Evolutionary conservation across 495 filamentous ascomycete genomes (phyloP).

Genomic region (Penicillium cinerascens): DNA sequence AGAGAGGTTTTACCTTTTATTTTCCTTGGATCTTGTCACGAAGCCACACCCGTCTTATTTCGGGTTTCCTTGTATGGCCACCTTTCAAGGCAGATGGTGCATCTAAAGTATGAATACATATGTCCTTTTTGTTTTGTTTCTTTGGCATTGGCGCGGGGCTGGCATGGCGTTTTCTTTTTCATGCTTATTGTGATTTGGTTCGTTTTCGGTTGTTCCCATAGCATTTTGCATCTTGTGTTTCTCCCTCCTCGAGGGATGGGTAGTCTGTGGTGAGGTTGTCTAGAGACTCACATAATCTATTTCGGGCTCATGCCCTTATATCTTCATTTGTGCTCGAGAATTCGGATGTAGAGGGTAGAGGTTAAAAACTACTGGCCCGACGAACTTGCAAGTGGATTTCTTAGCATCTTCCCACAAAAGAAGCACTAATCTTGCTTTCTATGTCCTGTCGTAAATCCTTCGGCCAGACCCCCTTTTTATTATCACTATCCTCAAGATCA

Average conservation of each 20-base stretch:
- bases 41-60: neutral
- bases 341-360: neutral
- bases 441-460: too few species aligned
- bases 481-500: too few species aligned
- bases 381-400: too few species aligned
- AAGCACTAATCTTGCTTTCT: too few species aligned
- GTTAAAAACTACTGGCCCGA: too few species aligned
- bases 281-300: conserved; percentile 15
- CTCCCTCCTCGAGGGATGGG: neutral
- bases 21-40: conserved; percentile 1
- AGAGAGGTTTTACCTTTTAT: neutral
- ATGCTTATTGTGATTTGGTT: conserved; percentile 9
- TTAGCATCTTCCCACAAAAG: too few species aligned
- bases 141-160: conserved; percentile 28
- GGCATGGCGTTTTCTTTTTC: conserved; percentile 19
- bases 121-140: conserved; percentile 3
- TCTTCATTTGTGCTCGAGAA: neutral
- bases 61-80: conserved; percentile 1
- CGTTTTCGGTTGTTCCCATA: neutral
- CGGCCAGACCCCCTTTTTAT: too few species aligned
- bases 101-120: conserved; percentile 18
- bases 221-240: conserved; percentile 5
- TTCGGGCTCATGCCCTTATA: neutral
- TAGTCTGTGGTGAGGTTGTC: neutral
- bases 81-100: neutral